Base-by-base conservation (phyloP, 306 rosid genomes). In the Vigna unguiculata region DNA sequence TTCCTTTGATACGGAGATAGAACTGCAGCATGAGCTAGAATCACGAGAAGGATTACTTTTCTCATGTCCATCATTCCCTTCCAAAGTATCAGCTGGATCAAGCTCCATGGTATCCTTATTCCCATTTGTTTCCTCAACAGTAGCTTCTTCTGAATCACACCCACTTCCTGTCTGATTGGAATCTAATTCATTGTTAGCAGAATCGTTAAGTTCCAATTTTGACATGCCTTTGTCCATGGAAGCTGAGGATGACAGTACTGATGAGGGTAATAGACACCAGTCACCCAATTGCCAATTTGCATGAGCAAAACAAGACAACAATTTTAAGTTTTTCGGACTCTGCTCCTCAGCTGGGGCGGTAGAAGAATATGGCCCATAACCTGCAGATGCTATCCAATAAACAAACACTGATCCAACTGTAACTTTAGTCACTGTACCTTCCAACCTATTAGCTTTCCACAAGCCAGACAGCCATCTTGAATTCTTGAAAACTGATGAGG, bases 301-400 rank as follows among this genome's bases (percentile, higher is more conserved):
- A 87, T 92, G 97, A 47, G 95, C 82, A 85, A 92, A 96, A 85
- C 97, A 92, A 77, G 97, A 91, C 83, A 96, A 58, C 78, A 92
- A 73, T 80, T 88, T 96, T 70, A 96, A 87, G 87, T 92, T 88
- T 88, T 87, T 92, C 14, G 99, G 97, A 79, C 78, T 87, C 85
- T 96, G 99, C 84, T 92, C 99, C 86, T 92, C 97, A 9, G 96
- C 93, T 1, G 99, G 99, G 78, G 98, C 51, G 55, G 89, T 91
- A 59, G 98, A 92, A 86, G 98, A 92, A 73, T 91, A 92, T 52
- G 96, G 93, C 55, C 99, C 99, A 85, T 90, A 89, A 73, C 98
- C 97, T 66, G 99, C 98, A 85, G 99, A 96, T 53, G 99, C 92
- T 85, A 92, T 92, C 99, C 99, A 96, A 74, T 92, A 90, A 82